Evolutionary conservation across 441 rosid species (phyloP), one percentile per base, ranked within the genome.

Genomic region (Euphorbia celastroides): DNA sequence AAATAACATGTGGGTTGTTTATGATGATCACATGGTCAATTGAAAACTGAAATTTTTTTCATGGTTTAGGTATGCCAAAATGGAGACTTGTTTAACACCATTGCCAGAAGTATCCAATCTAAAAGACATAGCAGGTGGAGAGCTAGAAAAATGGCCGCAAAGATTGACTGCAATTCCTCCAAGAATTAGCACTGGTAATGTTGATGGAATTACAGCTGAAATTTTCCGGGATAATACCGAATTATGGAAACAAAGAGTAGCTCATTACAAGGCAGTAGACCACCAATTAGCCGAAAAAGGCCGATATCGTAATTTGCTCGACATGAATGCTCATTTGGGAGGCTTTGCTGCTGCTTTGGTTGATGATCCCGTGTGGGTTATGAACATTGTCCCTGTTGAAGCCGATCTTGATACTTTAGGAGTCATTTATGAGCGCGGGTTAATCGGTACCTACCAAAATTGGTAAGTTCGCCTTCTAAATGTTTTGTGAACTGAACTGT

Each of bases 281-380:
- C 65, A 74, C 42, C 88, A 83, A 66, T 75, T 92, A 28, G 92
- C 86, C 2, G 74, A 83, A 66, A 68, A 74, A 5, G 90, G 92
- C 9, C 79, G 89, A 70, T 84, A 84, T 44, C 75, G 98, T 3
- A 90, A 90, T 64, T 70, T 88, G 46, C 83, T 92, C 42, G 98
- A 92, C 70, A 88, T 88, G 98, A 90, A 90, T 42, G 86, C 95
- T 0, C 56, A 77, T 26, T 73, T 89, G 66, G 98, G 96, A n/a
- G 92, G 98, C 17, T 88, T 92, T 27, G 96, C 98, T 3, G 93
- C 98, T 0, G 93, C 96, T 22, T 77, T 90, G 0, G 67, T 78
- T 7, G 66, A 80, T 57, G 85, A 85, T 48, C 96, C 96, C 12
- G 72, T 85, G 17, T 92, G 98, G 98, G 98, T 90, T 38, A 92